Conservation (phyloP, 768 basidiomycete species). For the Termitomyces sp. region DNA sequence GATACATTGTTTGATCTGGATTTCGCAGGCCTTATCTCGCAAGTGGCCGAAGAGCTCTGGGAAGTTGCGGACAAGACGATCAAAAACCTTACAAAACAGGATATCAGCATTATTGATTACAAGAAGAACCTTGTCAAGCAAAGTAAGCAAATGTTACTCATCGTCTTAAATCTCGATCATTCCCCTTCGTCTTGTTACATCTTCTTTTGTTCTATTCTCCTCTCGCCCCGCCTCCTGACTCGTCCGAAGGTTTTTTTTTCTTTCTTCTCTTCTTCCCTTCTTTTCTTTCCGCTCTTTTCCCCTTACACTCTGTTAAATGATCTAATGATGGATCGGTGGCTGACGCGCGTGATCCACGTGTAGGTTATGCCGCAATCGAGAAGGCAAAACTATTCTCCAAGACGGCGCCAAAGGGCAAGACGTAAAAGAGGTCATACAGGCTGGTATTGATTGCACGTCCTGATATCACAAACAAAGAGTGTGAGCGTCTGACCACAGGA, state of each 20-base stretch:
- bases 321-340: conserved; percentile 4
- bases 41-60: conserved; percentile 99
- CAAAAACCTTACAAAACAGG: conserved; percentile 84
- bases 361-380: conserved; percentile 82
- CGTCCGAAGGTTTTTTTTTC: not conserved
- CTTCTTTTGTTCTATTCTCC: not conserved
- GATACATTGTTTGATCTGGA: not conserved
- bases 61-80: conserved; percentile 95
- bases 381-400: conserved; percentile 94
- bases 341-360: conserved; percentile 10
- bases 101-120: conserved; percentile 90
- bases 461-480: conserved; percentile 21
- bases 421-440: conserved; percentile 34
- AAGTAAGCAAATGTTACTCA: conserved; percentile 41
- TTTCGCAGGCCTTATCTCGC: conserved; percentile 78
- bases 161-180: not conserved
- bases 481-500: not conserved
- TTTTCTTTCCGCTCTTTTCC: not conserved
- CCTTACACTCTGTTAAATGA: not conserved
- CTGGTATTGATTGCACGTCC: conserved; percentile 79
- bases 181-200: not conserved
- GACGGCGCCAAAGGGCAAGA: conserved; percentile 64
- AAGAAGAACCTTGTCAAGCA: conserved; percentile 82
- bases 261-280: not conserved
- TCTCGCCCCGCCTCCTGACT: not conserved